Conservation (phyloP, 73 alveolate species). For the Breviolum minutum region DNA sequence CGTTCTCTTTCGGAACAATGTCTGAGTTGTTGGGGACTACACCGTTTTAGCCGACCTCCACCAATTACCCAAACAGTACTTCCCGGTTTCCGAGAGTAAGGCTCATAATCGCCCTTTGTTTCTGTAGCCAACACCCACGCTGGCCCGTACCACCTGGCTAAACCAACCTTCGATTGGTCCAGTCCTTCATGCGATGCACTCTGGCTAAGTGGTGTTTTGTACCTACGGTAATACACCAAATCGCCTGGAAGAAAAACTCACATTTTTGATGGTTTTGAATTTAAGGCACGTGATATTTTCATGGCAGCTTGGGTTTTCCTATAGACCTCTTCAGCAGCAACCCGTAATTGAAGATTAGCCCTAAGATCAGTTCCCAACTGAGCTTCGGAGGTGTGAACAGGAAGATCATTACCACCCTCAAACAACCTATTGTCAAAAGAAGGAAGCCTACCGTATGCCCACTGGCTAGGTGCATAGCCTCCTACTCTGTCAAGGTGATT, state of each 20-base stretch:
- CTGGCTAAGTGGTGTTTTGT: neutral
- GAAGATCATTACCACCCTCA: neutral
- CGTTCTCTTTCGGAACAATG: neutral
- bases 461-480: neutral
- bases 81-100: neutral
- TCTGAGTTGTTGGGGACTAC: neutral
- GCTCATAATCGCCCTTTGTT: neutral
- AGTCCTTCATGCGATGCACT: neutral
- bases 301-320: neutral
- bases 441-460: conserved; percentile 11
- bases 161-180: neutral
- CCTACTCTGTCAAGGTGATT: neutral
- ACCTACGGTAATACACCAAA: conserved; percentile 12
- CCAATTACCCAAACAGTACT: neutral
- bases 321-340: neutral
- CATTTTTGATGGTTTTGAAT: neutral
- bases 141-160: conserved; percentile 51
- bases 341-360: neutral
- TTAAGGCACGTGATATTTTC: neutral
- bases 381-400: neutral
- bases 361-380: neutral
- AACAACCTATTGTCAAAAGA: neutral
- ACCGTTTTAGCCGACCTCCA: neutral
- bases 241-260: neutral
- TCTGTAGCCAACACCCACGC: neutral